Percentiles rank a stretch among this genome's conserved stretches.
phyloP scores from a whole-genome alignment of 495 filamentous ascomycete species.

The Eremomyces bilateralis region DNA sequence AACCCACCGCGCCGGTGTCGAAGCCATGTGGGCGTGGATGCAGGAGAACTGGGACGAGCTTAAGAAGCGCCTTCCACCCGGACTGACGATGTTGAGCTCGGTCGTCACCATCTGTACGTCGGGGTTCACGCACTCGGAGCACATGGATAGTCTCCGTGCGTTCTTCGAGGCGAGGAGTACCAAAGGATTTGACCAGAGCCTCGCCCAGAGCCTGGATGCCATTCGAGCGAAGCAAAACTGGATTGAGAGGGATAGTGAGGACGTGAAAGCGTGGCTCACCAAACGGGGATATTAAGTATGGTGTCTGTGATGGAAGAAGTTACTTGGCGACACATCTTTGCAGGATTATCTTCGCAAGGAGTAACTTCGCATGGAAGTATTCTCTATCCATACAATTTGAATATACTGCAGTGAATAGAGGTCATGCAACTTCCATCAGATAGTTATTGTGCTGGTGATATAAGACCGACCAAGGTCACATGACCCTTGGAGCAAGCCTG shows the following conservation, averaged over 20 bases:
- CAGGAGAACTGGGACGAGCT: slow-evolving; percentile 69
- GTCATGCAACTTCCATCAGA: no score
- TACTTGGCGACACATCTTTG: no score
- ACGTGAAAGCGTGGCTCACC: slow-evolving; percentile 39
- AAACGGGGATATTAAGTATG: slow-evolving; percentile 32
- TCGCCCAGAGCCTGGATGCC: slow-evolving; percentile 38
- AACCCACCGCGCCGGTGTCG: slow-evolving; percentile 53
- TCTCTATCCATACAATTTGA: no score
- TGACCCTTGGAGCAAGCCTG: no score
- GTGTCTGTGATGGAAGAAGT: no score
- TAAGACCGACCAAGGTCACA: no score
- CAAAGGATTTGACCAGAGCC: slow-evolving; percentile 40
- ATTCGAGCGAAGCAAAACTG: slow-evolving; percentile 38
- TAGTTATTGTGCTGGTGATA: no score
- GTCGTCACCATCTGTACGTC: slow-evolving; percentile 69
- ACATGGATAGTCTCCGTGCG: slow-evolving; percentile 47
- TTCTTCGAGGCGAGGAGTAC: slow-evolving; percentile 71
- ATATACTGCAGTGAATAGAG: no score
- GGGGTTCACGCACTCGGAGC: slow-evolving; percentile 55
- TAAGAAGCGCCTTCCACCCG: slow-evolving; percentile 57
- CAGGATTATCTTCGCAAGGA: no score
- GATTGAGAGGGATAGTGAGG: slow-evolving; percentile 36
- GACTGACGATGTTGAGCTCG: slow-evolving; percentile 61
- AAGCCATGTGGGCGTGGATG: slow-evolving; percentile 66
- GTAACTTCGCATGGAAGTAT: no score